These are phyloP conservation scores for Wickerhamomyces queroliae DNA, from an alignment of 805 yeast species.

Conservation along the genomic window DNA sequence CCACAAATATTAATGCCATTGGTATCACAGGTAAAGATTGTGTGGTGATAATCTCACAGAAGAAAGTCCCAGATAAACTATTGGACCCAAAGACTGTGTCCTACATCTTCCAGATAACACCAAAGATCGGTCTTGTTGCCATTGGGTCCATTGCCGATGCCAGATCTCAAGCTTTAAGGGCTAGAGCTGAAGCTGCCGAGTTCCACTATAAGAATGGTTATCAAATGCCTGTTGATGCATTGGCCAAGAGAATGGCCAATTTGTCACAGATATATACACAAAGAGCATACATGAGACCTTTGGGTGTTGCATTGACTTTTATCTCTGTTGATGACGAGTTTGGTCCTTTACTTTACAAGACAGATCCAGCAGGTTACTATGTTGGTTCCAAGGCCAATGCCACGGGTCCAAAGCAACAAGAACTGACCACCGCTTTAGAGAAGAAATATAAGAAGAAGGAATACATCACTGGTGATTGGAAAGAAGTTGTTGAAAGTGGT, in stretches of 20 bases:
- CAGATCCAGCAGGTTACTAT: constrained; percentile 97
- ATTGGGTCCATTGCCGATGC: constrained; percentile 98
- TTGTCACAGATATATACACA: constrained; percentile 94
- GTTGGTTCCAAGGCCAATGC: constrained; percentile 89
- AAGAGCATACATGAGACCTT: constrained; percentile 97
- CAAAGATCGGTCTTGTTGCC: constrained; percentile 80
- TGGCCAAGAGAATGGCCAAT: constrained; percentile 94
- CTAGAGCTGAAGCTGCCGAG: constrained; percentile 94
- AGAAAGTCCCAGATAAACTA: constrained; percentile 93
- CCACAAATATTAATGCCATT: constrained; percentile 83
- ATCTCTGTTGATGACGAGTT: constrained; percentile 81
- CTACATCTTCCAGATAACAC: constrained; percentile 78
- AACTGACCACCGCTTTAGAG: constrained; percentile 83
- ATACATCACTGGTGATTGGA: constrained; percentile 76
- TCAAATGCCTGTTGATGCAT: constrained; percentile 91
- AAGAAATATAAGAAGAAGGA: constrained; percentile 79
- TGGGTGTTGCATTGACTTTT: constrained; percentile 90
- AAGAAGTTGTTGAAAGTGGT: constrained; percentile 82
- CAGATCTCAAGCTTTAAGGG: constrained; percentile 81
- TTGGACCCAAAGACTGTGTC: constrained; percentile 84
- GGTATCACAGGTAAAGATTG: constrained; percentile 85
- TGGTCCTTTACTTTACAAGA: constrained; percentile 87
- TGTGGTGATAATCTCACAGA: constrained; percentile 86
- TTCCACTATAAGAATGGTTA: constrained; percentile 92
- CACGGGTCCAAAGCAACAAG: constrained; percentile 97